Percentiles rank a stretch among this genome's conserved stretches.
Evolutionary conservation across 2,329 filamentous ascomycete genomes (phyloP).

Genomic region (Colletotrichum lentis): DNA sequence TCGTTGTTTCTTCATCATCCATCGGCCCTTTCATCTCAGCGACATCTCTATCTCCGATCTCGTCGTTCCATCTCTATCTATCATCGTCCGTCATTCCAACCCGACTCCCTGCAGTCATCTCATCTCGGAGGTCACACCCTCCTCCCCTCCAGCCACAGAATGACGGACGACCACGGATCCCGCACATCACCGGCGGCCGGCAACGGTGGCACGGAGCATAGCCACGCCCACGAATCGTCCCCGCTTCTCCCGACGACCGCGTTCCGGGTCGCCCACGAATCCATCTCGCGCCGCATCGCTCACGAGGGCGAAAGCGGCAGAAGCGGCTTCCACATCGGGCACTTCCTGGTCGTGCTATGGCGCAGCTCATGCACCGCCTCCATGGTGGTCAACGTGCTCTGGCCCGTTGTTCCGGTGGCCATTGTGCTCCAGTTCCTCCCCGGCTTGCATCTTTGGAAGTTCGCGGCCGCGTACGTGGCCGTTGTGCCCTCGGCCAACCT

Average conservation of each 20-base stretch:
- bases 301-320: constrained; percentile 57
- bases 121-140: too few species aligned
- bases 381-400: constrained; percentile 57
- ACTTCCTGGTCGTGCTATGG: constrained; percentile 55
- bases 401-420: constrained; percentile 58
- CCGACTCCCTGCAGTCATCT: too few species aligned
- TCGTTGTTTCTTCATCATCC: not conserved
- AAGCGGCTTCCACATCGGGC: constrained; percentile 52
- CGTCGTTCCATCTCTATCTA: not conserved
- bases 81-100: too few species aligned
- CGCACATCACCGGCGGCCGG: constrained; percentile 7
- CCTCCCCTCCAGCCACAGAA: not conserved
- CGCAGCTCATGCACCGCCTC: constrained; percentile 55
- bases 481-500: constrained; percentile 60
- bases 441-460: constrained; percentile 53
- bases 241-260: constrained; percentile 44
- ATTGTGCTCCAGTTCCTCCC: constrained; percentile 52
- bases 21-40: not conserved
- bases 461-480: constrained; percentile 58
- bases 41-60: not conserved
- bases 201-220: constrained; percentile 24
- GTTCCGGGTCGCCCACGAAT: constrained; percentile 34
- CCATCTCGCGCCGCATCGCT: constrained; percentile 30
- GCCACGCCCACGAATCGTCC: constrained; percentile 41
- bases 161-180: constrained; percentile 11